Base-by-base conservation (phyloP, 1,139 yeast genomes). In the Protomyces macrosporus region DNA sequence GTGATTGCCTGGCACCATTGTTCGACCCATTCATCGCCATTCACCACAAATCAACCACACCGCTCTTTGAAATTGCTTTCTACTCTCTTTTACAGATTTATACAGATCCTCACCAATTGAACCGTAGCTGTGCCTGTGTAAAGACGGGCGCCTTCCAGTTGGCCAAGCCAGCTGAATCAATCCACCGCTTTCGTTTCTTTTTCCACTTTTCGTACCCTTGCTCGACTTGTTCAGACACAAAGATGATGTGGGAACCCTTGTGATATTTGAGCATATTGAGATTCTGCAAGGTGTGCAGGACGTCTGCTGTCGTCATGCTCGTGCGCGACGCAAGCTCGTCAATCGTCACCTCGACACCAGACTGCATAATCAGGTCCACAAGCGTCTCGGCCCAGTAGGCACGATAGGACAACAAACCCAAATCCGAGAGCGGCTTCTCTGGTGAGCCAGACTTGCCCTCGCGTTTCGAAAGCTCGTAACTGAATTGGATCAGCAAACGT, bases 331-430 rank as follows among this genome's bases (percentile, higher is more conserved):
- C 88, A 32, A 93, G 87, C 70, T 93, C 98, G 71, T 93, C 99
- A 66, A 93, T 90, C 7, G 97, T 90, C 55, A 89, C 84, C 69
- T 90, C 97, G 42, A 79, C 75, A 36, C 76, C 77, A 52, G 80
- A 78, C 69, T 90, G 96, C 55, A 88, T 86, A 45, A 93, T 76
- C 48, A 90, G 74, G 64, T 84, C 86, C 12, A 90, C 86, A 65
- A 93, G 79, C 0, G 95, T 85, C 71, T 93, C 98, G 0, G 98
- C 86, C 99, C 99, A 93, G 73, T 82, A 95, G 0, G 98, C 97
- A 74, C 98, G 84, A 73, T 95, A 93, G 3, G 96, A 88, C 57
- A 93, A 80, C 42, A 93, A 79, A 40, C 99, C 99, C 72, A 93
- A 80, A 80, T 93, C 98, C 0, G 97, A 90, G 39, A 93, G 79